Conservation (phyloP, 345 rosid genomes). For the Boechera divaricarpa region DNA sequence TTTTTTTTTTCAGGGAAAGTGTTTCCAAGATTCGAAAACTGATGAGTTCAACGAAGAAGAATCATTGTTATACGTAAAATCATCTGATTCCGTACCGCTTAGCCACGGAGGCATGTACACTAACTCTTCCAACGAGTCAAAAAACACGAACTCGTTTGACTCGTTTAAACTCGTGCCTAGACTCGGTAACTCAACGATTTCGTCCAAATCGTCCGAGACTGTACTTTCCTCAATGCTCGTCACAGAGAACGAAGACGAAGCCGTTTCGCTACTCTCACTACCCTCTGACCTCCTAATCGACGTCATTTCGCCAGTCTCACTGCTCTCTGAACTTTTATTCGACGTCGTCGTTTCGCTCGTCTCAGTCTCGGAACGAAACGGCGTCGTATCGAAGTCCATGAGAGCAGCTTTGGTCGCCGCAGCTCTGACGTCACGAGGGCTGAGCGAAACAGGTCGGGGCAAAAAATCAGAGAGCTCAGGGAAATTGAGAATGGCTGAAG, state of each 20-base stretch:
- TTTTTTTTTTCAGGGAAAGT: slow-evolving; percentile 7
- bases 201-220: slow-evolving; percentile 63
- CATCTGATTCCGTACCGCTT: slow-evolving; percentile 23
- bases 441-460: slow-evolving; percentile 69
- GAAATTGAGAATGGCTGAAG: slow-evolving; percentile 85
- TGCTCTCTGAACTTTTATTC: background rate
- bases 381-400: slow-evolving; percentile 48
- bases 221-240: slow-evolving; percentile 49
- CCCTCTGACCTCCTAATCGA: background rate
- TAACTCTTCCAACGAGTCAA: slow-evolving; percentile 60
- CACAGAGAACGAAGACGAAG: slow-evolving; percentile 8
- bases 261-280: slow-evolving; percentile 30
- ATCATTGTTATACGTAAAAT: slow-evolving; percentile 30
- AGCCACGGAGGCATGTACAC: slow-evolving; percentile 42
- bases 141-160: slow-evolving; percentile 58
- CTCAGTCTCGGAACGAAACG: background rate
- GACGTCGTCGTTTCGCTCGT: slow-evolving; percentile 22
- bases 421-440: slow-evolving; percentile 85
- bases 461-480: slow-evolving; percentile 68
- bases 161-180: slow-evolving; percentile 58
- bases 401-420: slow-evolving; percentile 94
- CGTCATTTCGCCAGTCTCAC: slow-evolving; percentile 7
- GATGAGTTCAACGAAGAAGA: slow-evolving; percentile 21
- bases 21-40: slow-evolving; percentile 33
- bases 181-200: slow-evolving; percentile 80